Percentiles rank a stretch among this genome's conserved stretches.
Conservation (phyloP, 2,329 filamentous ascomycete species). For the Epichloe uncinata region DNA sequence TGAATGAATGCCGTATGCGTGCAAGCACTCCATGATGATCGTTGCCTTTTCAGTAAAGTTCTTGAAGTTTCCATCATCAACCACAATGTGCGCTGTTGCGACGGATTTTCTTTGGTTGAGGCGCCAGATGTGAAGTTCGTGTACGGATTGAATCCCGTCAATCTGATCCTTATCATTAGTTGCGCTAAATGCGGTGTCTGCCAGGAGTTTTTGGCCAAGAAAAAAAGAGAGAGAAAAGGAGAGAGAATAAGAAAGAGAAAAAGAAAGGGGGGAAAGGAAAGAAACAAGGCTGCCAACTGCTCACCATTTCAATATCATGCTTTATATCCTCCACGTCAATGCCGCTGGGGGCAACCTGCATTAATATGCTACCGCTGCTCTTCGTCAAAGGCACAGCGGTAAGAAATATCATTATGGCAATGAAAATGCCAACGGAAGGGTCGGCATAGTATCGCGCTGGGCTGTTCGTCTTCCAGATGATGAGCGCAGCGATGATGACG, state of each 20-base stretch:
- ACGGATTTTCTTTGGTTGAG: slow-evolving; percentile 57
- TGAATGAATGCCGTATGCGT: slow-evolving; percentile 61
- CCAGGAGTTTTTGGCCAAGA: neutral
- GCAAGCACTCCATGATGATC: slow-evolving; percentile 54
- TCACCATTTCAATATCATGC: slow-evolving; percentile 53
- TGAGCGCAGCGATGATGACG: slow-evolving; percentile 54
- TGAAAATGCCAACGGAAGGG: slow-evolving; percentile 54
- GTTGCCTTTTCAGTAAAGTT: slow-evolving; percentile 48
- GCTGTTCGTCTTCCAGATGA: slow-evolving; percentile 53
- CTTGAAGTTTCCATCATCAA: slow-evolving; percentile 41
- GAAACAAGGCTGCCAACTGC: neutral
- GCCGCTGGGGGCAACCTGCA: slow-evolving; percentile 50
- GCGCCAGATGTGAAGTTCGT: slow-evolving; percentile 63
- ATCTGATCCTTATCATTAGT: slow-evolving; percentile 30
- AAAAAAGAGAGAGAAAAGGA: too few relatives aligned
- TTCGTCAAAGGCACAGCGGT: slow-evolving; percentile 50
- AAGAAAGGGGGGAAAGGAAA: too few relatives aligned
- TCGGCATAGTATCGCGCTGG: slow-evolving; percentile 56
- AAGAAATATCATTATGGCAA: slow-evolving; percentile 57
- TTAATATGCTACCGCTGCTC: slow-evolving; percentile 49
- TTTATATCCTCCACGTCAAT: slow-evolving; percentile 50
- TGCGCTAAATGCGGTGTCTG: neutral
- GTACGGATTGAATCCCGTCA: slow-evolving; percentile 50
- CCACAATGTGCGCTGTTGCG: slow-evolving; percentile 55
- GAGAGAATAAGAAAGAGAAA: too few relatives aligned